phyloP scores from a whole-genome alignment of 129 eudicot genomes.

The Arctium minus region DNA sequence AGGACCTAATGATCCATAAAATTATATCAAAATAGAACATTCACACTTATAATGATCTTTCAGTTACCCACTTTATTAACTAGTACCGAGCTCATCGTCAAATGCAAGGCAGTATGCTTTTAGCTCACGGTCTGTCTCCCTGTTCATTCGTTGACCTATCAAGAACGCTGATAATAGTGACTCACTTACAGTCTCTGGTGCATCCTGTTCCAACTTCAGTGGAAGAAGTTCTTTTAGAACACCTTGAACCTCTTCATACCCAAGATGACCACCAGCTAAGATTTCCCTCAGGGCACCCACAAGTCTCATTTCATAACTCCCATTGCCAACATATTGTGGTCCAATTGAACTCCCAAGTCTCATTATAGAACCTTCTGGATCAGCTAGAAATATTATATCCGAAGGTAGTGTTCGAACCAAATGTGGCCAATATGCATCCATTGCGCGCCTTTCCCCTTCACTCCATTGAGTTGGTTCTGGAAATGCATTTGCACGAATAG shows the following conservation, averaged over 20 bases:
- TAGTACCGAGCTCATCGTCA: constrained; percentile 82
- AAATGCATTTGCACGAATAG: constrained; percentile 87
- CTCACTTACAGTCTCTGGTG: constrained; percentile 53
- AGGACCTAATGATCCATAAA: constrained; percentile 53
- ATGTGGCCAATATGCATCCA: constrained; percentile 92
- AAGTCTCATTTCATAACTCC: constrained; percentile 89
- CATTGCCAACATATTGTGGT: constrained; percentile 81
- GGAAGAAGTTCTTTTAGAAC: constrained; percentile 92
- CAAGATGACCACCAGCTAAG: constrained; percentile 96
- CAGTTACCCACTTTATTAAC: constrained; percentile 29
- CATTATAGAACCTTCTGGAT: constrained; percentile 97
- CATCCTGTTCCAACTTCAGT: constrained; percentile 31
- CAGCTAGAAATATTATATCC: constrained; percentile 85
- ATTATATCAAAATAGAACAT: constrained; percentile 5
- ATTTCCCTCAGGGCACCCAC: constrained; percentile 97
- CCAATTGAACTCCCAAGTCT: constrained; percentile 80
- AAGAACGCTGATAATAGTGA: constrained; percentile 90
- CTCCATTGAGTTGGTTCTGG: constrained; percentile 99
- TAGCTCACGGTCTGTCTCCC: constrained; percentile 96
- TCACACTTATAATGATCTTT: background rate
- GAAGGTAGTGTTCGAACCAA: constrained; percentile 68
- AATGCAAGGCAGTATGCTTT: constrained; percentile 98
- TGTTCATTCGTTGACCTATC: constrained; percentile 96
- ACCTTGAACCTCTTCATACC: constrained; percentile 98
- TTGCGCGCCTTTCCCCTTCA: constrained; percentile 96